These are phyloP conservation scores for Shiraia sp. DNA, from an alignment of 2,329 filamentous ascomycete species.

Conservation along the genomic window DNA sequence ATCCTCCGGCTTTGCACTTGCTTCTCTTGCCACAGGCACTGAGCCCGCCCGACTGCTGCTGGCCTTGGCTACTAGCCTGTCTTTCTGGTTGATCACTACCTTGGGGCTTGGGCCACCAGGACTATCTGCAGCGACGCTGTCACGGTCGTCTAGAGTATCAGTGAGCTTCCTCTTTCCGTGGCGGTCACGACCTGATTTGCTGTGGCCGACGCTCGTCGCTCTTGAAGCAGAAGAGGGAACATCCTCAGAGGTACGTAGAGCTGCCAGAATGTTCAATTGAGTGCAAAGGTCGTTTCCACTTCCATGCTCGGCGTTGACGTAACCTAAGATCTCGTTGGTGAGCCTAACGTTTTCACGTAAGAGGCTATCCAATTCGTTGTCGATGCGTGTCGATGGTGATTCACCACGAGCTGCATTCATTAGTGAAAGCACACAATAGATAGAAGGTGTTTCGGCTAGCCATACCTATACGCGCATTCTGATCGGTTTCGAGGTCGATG, in stretches of 20 bases:
- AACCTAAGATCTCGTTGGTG: conserved; percentile 50
- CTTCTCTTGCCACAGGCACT: conserved; percentile 51
- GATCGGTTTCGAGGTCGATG: conserved; percentile 32
- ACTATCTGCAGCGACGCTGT: conserved; percentile 45
- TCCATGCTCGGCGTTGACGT: conserved; percentile 47
- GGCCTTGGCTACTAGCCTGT: conserved; percentile 46
- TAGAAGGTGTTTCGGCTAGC: neutral
- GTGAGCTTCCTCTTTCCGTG: conserved; percentile 43
- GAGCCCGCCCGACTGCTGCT: conserved; percentile 47
- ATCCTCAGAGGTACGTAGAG: conserved; percentile 53
- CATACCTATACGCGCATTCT: conserved; percentile 34
- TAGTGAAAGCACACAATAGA: conserved; percentile 1
- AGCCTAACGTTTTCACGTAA: conserved; percentile 55
- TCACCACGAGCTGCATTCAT: conserved; percentile 37
- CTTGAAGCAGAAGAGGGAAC: conserved; percentile 39
- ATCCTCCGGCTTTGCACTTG: conserved; percentile 57
- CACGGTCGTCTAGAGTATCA: conserved; percentile 43
- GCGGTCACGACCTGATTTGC: conserved; percentile 42
- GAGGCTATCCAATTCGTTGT: conserved; percentile 51
- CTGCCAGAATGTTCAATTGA: conserved; percentile 52
- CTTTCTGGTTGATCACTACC: conserved; percentile 37
- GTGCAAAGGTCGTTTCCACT: conserved; percentile 46
- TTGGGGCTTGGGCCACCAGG: conserved; percentile 42
- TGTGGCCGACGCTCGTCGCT: conserved; percentile 35
- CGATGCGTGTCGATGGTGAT: conserved; percentile 44